Conservation (phyloP, 2,329 filamentous ascomycete genomes). For the Lachnum nothofagi region DNA sequence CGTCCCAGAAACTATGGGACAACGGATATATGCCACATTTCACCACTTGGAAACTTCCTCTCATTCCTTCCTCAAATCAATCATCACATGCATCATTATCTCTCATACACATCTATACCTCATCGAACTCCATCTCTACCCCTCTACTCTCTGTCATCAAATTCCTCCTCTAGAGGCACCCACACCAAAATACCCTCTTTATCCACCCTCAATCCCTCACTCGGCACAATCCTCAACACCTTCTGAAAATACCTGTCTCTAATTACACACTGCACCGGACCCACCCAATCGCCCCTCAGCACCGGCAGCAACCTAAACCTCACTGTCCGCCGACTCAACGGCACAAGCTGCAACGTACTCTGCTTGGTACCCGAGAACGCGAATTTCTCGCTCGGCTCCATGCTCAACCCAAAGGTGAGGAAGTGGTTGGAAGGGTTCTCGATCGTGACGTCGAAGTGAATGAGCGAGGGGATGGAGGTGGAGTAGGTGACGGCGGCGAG, state of each 20-base stretch:
- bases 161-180: conserved; percentile 44
- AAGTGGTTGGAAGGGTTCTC: conserved; percentile 95
- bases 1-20: too few relatives aligned
- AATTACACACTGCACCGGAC: conserved; percentile 64
- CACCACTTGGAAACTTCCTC: too few relatives aligned
- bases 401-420: conserved; percentile 82
- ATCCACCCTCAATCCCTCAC: conserved; percentile 62
- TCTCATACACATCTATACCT: not conserved
- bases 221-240: conserved; percentile 73
- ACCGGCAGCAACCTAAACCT: conserved; percentile 70
- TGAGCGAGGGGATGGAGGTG: conserved; percentile 29
- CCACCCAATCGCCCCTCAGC: conserved; percentile 61
- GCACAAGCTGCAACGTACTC: conserved; percentile 73
- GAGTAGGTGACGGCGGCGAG: conserved; percentile 49
- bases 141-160: not conserved
- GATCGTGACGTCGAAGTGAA: conserved; percentile 61
- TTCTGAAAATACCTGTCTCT: conserved; percentile 93
- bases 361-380: conserved; percentile 88
- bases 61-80: too few relatives aligned
- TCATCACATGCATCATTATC: not conserved
- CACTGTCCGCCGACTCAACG: conserved; percentile 69
- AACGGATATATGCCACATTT: too few relatives aligned
- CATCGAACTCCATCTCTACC: not conserved
- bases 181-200: conserved; percentile 61
- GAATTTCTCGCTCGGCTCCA: conserved; percentile 91